Evolutionary conservation across 2,329 filamentous ascomycete species (phyloP).

Genomic region (Xylogone sp.): DNA sequence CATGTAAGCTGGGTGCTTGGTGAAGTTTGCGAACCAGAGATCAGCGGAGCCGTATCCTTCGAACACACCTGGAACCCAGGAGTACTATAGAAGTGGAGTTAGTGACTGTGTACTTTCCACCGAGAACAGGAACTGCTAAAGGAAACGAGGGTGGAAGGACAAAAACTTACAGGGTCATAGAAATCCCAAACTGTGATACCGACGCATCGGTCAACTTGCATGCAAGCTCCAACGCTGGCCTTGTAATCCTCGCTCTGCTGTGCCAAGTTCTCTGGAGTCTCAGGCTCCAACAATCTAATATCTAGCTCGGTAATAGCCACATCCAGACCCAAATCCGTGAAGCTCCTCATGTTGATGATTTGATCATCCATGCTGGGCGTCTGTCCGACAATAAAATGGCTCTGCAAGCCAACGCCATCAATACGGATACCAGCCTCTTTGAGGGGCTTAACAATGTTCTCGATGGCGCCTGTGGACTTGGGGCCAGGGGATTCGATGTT

Average conservation of each 20-base stretch:
- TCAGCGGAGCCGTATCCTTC: constrained; percentile 33
- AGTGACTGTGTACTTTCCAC: background rate
- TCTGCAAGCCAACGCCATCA: constrained; percentile 60
- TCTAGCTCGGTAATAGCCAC: constrained; percentile 61
- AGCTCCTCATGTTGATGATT: constrained; percentile 42
- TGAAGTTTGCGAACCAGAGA: constrained; percentile 37
- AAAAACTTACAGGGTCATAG: constrained; percentile 14
- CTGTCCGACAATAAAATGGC: constrained; percentile 52
- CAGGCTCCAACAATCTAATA: constrained; percentile 47
- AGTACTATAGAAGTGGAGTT: constrained; percentile 13
- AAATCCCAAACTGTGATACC: constrained; percentile 27
- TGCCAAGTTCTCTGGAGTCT: constrained; percentile 32
- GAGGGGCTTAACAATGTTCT: constrained; percentile 40
- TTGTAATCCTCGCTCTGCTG: constrained; percentile 46
- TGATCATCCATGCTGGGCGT: constrained; percentile 42
- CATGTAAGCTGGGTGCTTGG: constrained; percentile 38
- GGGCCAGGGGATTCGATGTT: constrained; percentile 51
- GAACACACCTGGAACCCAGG: constrained; percentile 37
- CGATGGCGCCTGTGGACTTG: constrained; percentile 41
- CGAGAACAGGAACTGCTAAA: too few species aligned
- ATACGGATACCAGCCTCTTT: constrained; percentile 49
- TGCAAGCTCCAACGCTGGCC: constrained; percentile 16
- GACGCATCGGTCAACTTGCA: constrained; percentile 19
- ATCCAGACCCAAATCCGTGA: constrained; percentile 48
- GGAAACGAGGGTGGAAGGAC: too few species aligned